A percentile compares a stretch with the other conserved stretches of the same genome.
These are phyloP conservation scores for Begonia peltatifolia DNA, from an alignment of 306 rosid species.

Conservation along the genomic window DNA sequence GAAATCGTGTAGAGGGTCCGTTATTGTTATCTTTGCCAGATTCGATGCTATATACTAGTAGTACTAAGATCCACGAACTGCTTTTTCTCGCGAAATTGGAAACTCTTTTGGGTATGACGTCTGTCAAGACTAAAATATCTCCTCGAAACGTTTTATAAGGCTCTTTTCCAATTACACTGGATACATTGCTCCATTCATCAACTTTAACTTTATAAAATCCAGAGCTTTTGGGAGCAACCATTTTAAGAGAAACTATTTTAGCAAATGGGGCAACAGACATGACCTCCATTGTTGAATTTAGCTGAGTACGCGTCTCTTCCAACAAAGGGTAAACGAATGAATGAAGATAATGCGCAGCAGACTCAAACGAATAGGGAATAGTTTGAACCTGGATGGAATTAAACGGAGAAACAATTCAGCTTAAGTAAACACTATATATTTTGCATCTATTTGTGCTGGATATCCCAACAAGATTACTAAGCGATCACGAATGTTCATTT, in stretches of 20 bases:
- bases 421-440: background rate
- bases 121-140: constrained; percentile 44
- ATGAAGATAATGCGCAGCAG: constrained; percentile 27
- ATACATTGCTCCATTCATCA: constrained; percentile 38
- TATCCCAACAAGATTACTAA: no score
- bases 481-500: background rate
- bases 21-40: constrained; percentile 20
- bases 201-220: constrained; percentile 24
- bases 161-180: constrained; percentile 30
- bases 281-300: constrained; percentile 37
- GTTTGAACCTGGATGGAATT: constrained; percentile 23
- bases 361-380: constrained; percentile 30
- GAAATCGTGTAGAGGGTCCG: constrained; percentile 19
- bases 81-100: constrained; percentile 35
- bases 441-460: no score
- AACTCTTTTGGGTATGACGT: constrained; percentile 33
- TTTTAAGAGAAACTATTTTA: constrained; percentile 21
- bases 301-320: constrained; percentile 51
- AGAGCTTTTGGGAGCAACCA: constrained; percentile 5
- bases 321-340: constrained; percentile 39
- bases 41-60: constrained; percentile 17
- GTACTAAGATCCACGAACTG: constrained; percentile 34
- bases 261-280: constrained; percentile 37
- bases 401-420: background rate
- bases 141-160: constrained; percentile 47